Conservation (phyloP, 768 basidiomycete species). For the Russula vinacea region DNA sequence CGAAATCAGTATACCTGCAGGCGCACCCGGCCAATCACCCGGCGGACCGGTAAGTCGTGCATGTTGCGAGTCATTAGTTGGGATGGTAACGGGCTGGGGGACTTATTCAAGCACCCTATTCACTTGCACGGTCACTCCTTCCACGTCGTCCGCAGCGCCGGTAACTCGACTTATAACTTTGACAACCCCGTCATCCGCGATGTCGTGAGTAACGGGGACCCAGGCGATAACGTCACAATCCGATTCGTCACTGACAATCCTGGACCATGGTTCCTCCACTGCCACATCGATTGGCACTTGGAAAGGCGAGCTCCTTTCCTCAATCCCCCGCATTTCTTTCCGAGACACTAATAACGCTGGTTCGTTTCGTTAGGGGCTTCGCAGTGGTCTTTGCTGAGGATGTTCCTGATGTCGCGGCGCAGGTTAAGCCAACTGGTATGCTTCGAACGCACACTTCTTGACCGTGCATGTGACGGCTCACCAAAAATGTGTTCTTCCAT, state of each 20-base stretch:
- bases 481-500: background rate
- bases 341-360: background rate
- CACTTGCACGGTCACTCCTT: slow-evolving; percentile 27
- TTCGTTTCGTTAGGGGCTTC: background rate
- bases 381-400: slow-evolving; percentile 10
- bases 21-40: no score
- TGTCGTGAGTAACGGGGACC: slow-evolving; percentile 13
- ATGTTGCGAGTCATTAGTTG: background rate
- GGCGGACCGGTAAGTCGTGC: slow-evolving; percentile 13
- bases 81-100: background rate
- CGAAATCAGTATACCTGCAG: slow-evolving; percentile 9
- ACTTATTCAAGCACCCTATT: slow-evolving; percentile 12
- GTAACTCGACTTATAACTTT: slow-evolving; percentile 27
- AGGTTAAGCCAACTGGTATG: background rate
- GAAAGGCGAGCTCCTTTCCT: background rate
- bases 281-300: slow-evolving; percentile 15
- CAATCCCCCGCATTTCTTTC: background rate
- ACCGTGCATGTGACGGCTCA: background rate
- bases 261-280: slow-evolving; percentile 13
- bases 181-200: slow-evolving; percentile 27
- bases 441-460: background rate
- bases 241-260: slow-evolving; percentile 34
- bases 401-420: background rate
- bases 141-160: slow-evolving; percentile 9
- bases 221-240: slow-evolving; percentile 28